Percentiles rank a stretch among this genome's conserved stretches.
Conservation (phyloP, 2,329 filamentous ascomycete genomes). For the Pochonia chlamydosporia region DNA sequence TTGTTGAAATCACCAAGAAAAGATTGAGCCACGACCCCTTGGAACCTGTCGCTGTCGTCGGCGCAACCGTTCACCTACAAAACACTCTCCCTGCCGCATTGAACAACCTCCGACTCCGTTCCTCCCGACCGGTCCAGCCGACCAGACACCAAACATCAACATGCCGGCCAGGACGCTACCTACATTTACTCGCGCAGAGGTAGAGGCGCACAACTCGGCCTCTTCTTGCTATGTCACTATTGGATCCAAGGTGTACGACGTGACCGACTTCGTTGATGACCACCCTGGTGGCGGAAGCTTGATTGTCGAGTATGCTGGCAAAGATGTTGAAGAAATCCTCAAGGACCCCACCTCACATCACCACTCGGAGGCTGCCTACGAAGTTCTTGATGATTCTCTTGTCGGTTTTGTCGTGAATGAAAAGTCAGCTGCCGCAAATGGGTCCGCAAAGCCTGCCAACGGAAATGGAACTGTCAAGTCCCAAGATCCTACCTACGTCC, state of each 20-base stretch:
- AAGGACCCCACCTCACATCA: constrained; percentile 76
- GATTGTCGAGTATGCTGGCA: constrained; percentile 83
- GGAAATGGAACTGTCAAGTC: constrained; percentile 18
- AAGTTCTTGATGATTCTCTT: constrained; percentile 81
- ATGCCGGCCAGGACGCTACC: constrained; percentile 83
- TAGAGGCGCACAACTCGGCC: constrained; percentile 70
- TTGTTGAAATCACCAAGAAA: too few relatives aligned
- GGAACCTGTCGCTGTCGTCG: too few relatives aligned
- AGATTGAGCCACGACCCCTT: too few relatives aligned
- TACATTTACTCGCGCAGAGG: constrained; percentile 73
- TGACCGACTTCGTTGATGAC: constrained; percentile 83
- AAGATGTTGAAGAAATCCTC: constrained; percentile 78
- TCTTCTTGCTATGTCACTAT: constrained; percentile 92
- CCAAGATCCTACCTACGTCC: constrained; percentile 28
- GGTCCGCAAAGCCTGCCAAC: constrained; percentile 19
- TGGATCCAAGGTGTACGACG: constrained; percentile 86
- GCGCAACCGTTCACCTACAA: not conserved
- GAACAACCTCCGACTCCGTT: not conserved
- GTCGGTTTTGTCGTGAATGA: constrained; percentile 72
- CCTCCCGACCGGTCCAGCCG: not conserved
- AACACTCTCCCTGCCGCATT: not conserved
- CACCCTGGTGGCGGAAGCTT: constrained; percentile 89
- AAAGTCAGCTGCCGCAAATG: constrained; percentile 33
- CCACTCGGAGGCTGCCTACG: constrained; percentile 92
- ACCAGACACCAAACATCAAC: constrained; percentile 7